Evolutionary conservation across 192 early-diverging fungal genomes (phyloP).

Genomic region (Gryganskiella cystojenkinii): DNA sequence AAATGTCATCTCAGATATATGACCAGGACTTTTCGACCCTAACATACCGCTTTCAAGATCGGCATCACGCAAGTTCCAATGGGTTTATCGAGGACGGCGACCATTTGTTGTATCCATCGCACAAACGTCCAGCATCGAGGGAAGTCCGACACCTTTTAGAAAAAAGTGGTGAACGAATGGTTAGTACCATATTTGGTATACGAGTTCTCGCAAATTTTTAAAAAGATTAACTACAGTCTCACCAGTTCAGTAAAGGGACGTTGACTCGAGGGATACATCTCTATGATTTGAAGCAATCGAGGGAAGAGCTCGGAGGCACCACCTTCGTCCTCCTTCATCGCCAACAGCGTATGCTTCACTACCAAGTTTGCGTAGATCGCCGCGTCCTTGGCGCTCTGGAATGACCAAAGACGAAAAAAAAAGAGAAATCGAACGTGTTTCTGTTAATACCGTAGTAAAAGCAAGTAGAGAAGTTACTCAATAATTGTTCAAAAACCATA

Average conservation of each 20-base stretch:
- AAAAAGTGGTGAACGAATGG: background rate
- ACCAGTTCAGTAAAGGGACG: constrained; percentile 51
- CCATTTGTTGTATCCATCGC: constrained; percentile 81
- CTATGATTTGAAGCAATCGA: constrained; percentile 74
- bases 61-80: constrained; percentile 62
- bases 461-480: too few species aligned
- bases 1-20: background rate
- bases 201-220: background rate
- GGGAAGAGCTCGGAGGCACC: constrained; percentile 75
- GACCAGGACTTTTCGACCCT: background rate
- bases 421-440: background rate
- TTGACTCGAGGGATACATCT: constrained; percentile 55
- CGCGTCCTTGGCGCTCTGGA: constrained; percentile 21
- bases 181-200: background rate
- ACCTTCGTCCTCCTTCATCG: constrained; percentile 64
- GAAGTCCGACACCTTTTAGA: constrained; percentile 50
- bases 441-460: too few species aligned
- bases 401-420: too few species aligned
- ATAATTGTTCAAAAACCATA: background rate
- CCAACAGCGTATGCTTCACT: constrained; percentile 59
- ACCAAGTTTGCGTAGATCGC: constrained; percentile 41
- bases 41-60: constrained; percentile 54
- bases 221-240: constrained; percentile 2
- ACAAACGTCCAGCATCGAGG: constrained; percentile 75
- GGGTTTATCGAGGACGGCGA: constrained; percentile 73